Percentiles rank a stretch among this genome's conserved stretches.
These are phyloP conservation scores for Ustilago lituana DNA, from an alignment of 1,284 basidiomycete species.

Conservation along the genomic window DNA sequence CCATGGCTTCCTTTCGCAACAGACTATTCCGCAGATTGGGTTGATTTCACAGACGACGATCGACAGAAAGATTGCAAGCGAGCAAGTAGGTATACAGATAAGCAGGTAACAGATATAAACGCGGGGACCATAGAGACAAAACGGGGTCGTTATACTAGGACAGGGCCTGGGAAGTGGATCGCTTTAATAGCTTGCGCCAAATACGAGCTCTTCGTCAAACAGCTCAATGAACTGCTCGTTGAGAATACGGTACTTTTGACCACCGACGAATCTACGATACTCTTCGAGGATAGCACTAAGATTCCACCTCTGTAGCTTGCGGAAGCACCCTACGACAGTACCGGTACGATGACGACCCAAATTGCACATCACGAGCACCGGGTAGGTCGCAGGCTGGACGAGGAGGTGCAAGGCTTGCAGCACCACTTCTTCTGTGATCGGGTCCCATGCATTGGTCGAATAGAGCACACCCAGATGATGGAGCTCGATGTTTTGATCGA, in stretches of 20 bases:
- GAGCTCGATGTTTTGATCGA: constrained; percentile 65
- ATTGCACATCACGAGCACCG: constrained; percentile 71
- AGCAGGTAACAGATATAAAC: background rate
- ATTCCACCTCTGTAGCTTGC: constrained; percentile 70
- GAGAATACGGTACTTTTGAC: constrained; percentile 71
- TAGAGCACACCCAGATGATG: constrained; percentile 69
- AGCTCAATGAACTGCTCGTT: constrained; percentile 73
- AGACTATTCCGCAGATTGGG: too few relatives aligned
- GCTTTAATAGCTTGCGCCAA: constrained; percentile 69
- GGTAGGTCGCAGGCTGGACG: constrained; percentile 70
- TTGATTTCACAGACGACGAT: too few relatives aligned
- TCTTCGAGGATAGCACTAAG: constrained; percentile 71
- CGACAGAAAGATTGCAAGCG: background rate
- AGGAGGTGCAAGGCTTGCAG: constrained; percentile 71
- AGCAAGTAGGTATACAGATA: background rate
- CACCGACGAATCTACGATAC: constrained; percentile 70
- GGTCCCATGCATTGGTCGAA: constrained; percentile 68
- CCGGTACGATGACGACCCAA: constrained; percentile 71
- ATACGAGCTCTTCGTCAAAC: constrained; percentile 71
- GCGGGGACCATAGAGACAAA: too few relatives aligned
- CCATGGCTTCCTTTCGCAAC: too few relatives aligned
- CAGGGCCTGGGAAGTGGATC: background rate
- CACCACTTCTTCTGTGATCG: constrained; percentile 71
- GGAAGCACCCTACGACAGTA: constrained; percentile 71
- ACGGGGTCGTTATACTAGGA: too few relatives aligned